Evolutionary conservation across 768 basidiomycete genomes (phyloP), one percentile per base, ranked within the genome.

Genomic region (Boletus reticulatus): DNA sequence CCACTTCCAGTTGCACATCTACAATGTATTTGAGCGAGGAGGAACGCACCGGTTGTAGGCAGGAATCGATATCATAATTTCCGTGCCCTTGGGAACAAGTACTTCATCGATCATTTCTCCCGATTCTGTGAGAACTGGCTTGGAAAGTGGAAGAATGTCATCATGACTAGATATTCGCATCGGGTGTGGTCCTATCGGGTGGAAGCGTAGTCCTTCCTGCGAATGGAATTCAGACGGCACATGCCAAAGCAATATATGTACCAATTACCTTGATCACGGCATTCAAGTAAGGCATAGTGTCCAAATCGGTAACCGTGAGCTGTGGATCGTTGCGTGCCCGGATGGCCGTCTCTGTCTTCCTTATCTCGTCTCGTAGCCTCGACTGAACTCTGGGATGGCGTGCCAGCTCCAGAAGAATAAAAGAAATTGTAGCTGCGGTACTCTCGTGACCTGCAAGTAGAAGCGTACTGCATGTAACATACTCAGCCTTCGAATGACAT

Each of bases 321-420:
- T 52, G 42, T 44, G 53, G 8, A 46, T 59, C 42, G n/a, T 38
- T 19, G 7, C 46, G 54, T 13, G 53, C 34, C 20, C 27, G 51
- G 12, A 50, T 29, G 12, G 32, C 36, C 2, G 52, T 32, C 12
- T 50, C 22, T 4, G n/a, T 61, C 44, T 53, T 50, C 32, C 51
- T 49, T 24, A 61, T 61, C 31, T 61, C 58, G 4, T 56, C 73
- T 12, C 89, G 80, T 16, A 92, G 79, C 52, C 75, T 78, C 4
- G 69, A 70, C 63, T 91, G 89, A 12, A 82, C 68, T 17, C 80
- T 72, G 0, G 80, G 83, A 57, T 84, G 70, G 34, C 74, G 76
- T 0, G 84, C 78, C 8, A 92, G 75, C 62, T 85, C 82, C 49
- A 84, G 74, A 1, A 90, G 68, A 4, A 79, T 77, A 83, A 84